Conservation (phyloP, 345 rosid species). For the Ricinus communis region DNA sequence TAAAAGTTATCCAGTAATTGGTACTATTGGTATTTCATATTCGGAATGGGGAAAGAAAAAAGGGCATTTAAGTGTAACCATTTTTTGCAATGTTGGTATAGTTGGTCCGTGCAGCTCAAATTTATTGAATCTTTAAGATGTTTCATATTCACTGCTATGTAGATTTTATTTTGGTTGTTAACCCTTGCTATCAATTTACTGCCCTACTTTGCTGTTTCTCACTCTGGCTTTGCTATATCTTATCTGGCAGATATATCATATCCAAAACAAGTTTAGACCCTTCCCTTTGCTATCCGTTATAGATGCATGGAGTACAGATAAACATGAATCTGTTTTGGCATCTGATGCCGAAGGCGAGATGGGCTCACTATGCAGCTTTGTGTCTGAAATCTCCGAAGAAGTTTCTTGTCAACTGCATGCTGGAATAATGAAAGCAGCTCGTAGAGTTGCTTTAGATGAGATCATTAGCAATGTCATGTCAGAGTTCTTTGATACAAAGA, state of each 20-base stretch:
- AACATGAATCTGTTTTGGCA: constrained; percentile 19
- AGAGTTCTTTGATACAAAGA: constrained; percentile 51
- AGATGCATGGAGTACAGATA: constrained; percentile 50
- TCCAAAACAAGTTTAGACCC: constrained; percentile 53
- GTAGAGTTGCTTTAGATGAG: constrained; percentile 82
- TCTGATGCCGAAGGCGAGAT: constrained; percentile 33
- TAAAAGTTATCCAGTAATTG: not conserved
- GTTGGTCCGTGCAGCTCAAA: not conserved
- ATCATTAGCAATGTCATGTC: constrained; percentile 62
- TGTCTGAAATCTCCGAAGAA: constrained; percentile 62
- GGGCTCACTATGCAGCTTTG: constrained; percentile 34
- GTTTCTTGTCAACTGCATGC: constrained; percentile 76
- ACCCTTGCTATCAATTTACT: not conserved
- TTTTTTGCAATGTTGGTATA: not conserved
- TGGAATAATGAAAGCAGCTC: constrained; percentile 74
- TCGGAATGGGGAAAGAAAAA: not conserved
- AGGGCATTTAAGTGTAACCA: not conserved
- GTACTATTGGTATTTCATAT: too few species aligned
- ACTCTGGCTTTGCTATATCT: constrained; percentile 13
- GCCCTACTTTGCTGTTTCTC: constrained; percentile 16
- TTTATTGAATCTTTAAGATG: not conserved
- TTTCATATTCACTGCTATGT: not conserved
- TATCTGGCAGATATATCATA: constrained; percentile 64
- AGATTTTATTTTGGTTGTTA: not conserved
- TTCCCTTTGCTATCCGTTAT: constrained; percentile 51